phyloP scores from a whole-genome alignment of 805 yeast species.

The Priceomyces medius region DNA sequence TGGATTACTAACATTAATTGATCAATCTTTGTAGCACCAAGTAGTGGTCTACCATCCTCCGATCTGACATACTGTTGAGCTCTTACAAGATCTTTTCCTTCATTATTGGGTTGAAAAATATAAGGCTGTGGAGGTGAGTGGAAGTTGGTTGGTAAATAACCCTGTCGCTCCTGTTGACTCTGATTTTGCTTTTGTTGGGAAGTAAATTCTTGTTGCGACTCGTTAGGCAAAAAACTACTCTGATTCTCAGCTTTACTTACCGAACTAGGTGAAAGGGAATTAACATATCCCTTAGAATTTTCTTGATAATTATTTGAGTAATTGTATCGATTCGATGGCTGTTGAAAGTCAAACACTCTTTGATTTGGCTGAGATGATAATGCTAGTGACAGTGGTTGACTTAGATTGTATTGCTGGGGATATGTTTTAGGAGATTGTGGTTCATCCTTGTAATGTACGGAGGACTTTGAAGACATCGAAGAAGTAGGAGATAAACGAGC shows the following conservation, averaged over 20 bases:
- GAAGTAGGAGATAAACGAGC: slow-evolving; percentile 35
- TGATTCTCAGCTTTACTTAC: not conserved
- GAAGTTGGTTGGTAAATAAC: slow-evolving; percentile 15
- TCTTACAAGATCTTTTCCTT: slow-evolving; percentile 31
- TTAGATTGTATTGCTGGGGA: slow-evolving; percentile 17
- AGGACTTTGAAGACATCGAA: slow-evolving; percentile 33
- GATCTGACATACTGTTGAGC: slow-evolving; percentile 47
- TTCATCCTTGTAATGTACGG: slow-evolving; percentile 30
- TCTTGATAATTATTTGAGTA: not conserved
- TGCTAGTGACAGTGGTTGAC: slow-evolving; percentile 9
- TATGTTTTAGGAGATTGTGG: slow-evolving; percentile 43
- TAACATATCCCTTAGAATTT: not conserved
- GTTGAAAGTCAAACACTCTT: not conserved
- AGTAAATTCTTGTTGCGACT: slow-evolving; percentile 8
- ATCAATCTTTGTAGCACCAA: slow-evolving; percentile 89
- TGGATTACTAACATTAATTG: slow-evolving; percentile 88
- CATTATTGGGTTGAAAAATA: not conserved
- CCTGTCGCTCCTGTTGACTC: slow-evolving; percentile 7
- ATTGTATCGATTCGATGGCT: not conserved
- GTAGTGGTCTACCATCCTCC: slow-evolving; percentile 65
- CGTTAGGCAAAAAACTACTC: slow-evolving; percentile 11
- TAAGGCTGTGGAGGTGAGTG: slow-evolving; percentile 9
- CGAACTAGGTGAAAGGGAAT: not conserved
- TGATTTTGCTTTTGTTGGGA: slow-evolving; percentile 13
- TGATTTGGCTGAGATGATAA: slow-evolving; percentile 18